Evolutionary conservation across 306 rosid species (phyloP).

Genomic region (Prunus dulcis): DNA sequence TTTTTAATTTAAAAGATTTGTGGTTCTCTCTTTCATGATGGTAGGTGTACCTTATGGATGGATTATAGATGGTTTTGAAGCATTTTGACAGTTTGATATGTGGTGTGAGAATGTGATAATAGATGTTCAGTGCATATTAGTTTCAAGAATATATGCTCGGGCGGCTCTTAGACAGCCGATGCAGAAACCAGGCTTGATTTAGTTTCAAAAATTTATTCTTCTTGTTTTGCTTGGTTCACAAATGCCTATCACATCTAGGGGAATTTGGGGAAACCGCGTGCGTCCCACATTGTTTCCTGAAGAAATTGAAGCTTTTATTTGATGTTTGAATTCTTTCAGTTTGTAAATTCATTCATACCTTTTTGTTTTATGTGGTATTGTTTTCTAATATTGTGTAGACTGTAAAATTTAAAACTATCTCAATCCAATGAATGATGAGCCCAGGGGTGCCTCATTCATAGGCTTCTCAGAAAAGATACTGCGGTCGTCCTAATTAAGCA

Average conservation of each 20-base stretch:
- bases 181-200: not conserved
- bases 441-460: not conserved
- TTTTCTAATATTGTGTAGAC: not conserved
- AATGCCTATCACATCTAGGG: not conserved
- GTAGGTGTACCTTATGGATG: not conserved
- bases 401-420: not conserved
- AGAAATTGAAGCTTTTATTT: not conserved
- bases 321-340: slow-evolving; percentile 9
- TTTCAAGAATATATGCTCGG: not conserved
- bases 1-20: not conserved
- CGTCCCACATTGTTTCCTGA: not conserved
- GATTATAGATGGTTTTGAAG: not conserved
- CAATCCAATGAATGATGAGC: not conserved
- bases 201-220: not conserved
- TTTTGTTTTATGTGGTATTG: not conserved
- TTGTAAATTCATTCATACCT: not conserved
- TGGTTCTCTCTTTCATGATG: not conserved
- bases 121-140: not conserved
- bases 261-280: not conserved
- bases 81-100: not conserved
- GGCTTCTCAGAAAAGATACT: not conserved
- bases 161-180: not conserved
- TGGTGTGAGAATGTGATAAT: not conserved
- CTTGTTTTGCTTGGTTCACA: not conserved
- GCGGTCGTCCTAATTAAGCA: not conserved